A percentile compares a stretch with the other conserved stretches of the same genome.
phyloP scores from a whole-genome alignment of 495 filamentous ascomycete genomes.

The Elasticomyces elasticus region DNA sequence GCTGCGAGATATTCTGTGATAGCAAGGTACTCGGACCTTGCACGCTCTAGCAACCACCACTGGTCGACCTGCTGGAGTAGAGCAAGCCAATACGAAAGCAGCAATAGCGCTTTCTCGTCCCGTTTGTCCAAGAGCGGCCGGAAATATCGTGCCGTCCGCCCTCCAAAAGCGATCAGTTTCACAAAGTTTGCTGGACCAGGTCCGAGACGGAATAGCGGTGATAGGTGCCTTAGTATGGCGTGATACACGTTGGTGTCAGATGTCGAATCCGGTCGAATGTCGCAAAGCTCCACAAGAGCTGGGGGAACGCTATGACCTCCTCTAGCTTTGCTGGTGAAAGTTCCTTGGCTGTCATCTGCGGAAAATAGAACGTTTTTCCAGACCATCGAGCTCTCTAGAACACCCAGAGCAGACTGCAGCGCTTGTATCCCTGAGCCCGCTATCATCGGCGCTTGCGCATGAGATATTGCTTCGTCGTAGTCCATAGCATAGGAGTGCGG shows the following conservation, averaged over 20 bases:
- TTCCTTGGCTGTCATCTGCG: background rate
- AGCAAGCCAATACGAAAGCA: constrained; percentile 8
- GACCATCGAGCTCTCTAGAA: background rate
- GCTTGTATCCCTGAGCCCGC: background rate
- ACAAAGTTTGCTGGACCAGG: background rate
- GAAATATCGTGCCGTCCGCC: background rate
- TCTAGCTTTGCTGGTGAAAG: background rate
- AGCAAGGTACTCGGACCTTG: too few species aligned
- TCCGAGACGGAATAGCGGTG: background rate
- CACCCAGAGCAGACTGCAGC: background rate
- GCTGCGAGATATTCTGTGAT: too few species aligned
- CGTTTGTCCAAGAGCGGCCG: background rate
- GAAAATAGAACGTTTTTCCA: background rate
- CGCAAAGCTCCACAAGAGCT: constrained; percentile 5
- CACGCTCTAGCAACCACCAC: too few species aligned
- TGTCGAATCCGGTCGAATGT: background rate
- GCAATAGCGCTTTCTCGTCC: constrained; percentile 3
- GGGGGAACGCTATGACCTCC: constrained; percentile 1
- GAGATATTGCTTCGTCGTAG: background rate
- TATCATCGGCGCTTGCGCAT: background rate
- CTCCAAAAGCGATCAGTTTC: constrained; percentile 5
- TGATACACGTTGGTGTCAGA: constrained; percentile 4
- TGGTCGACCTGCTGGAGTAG: constrained; percentile 1
- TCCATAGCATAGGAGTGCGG: background rate
- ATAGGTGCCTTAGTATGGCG: background rate